phyloP scores from a whole-genome alignment of 2,329 filamentous ascomycete genomes.

The Cercospora sp. region DNA sequence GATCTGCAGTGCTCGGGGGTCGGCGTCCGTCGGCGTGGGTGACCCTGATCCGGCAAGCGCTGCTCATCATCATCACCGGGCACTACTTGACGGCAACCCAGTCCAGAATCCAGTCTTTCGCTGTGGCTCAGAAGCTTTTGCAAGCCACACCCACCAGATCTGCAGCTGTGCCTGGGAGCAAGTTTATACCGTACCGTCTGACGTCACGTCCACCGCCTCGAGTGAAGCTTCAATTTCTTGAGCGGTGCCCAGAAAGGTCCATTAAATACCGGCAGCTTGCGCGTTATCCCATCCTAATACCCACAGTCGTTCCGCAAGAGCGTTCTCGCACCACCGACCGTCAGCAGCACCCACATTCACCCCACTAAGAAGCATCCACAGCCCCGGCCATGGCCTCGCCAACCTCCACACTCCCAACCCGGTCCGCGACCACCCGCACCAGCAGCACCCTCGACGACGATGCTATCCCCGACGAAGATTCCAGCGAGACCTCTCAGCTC shows the following conservation, averaged over 20 bases:
- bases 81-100: neutral
- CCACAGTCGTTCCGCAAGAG: neutral
- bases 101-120: neutral
- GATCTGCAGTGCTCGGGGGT: neutral
- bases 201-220: neutral
- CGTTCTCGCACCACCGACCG: neutral
- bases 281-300: neutral
- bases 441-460: conserved; percentile 44
- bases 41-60: neutral
- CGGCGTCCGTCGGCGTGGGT: neutral
- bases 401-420: conserved; percentile 34
- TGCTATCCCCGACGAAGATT: conserved; percentile 52
- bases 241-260: neutral
- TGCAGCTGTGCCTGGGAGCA: neutral
- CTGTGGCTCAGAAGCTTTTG: neutral
- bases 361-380: neutral
- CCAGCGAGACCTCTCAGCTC: conserved; percentile 57
- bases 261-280: neutral
- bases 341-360: neutral
- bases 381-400: conserved; percentile 23
- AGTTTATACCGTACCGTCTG: neutral
- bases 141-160: neutral
- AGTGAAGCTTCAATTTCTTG: neutral
- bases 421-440: conserved; percentile 31
- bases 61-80: neutral